A percentile compares a stretch with the other conserved stretches of the same genome.
These are phyloP conservation scores for Brassica incana DNA, from an alignment of 345 rosid genomes.

Conservation along the genomic window DNA sequence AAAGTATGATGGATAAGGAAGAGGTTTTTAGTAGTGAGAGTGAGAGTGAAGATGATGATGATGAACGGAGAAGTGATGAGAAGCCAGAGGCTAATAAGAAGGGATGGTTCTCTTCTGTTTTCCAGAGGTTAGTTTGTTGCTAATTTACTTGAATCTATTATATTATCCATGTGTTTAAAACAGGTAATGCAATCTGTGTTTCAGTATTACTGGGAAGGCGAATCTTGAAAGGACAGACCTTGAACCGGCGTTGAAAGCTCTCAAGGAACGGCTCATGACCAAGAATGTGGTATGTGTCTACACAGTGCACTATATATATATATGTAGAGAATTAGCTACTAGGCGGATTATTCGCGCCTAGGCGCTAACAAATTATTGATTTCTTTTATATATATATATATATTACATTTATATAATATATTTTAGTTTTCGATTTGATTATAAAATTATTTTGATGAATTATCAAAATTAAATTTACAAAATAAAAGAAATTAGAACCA, in stretches of 20 bases:
- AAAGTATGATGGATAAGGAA: conserved; percentile 98
- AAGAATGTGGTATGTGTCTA: conserved; percentile 87
- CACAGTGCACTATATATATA: neutral
- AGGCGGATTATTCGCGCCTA: too few species aligned
- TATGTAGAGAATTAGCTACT: too few species aligned
- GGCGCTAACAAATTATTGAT: too few species aligned
- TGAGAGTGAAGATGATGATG: conserved; percentile 72
- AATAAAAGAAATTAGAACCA: too few species aligned
- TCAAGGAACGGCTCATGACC: conserved; percentile 98
- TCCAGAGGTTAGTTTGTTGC: conserved; percentile 68
- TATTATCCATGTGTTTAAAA: neutral
- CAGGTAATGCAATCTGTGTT: conserved; percentile 21
- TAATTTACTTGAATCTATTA: neutral
- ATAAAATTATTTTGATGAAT: too few species aligned
- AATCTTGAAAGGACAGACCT: conserved; percentile 92
- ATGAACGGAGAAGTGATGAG: conserved; percentile 55
- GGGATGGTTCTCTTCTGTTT: conserved; percentile 96
- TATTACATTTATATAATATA: too few species aligned
- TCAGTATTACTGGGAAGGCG: conserved; percentile 95
- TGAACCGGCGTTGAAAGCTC: conserved; percentile 89
- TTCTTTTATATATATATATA: too few species aligned
- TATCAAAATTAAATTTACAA: too few species aligned
- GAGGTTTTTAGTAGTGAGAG: conserved; percentile 85
- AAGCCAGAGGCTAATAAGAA: conserved; percentile 74
- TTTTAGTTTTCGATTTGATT: too few species aligned